Conservation (phyloP, 1,139 yeast species). For the Yamadazyma triangularis region DNA sequence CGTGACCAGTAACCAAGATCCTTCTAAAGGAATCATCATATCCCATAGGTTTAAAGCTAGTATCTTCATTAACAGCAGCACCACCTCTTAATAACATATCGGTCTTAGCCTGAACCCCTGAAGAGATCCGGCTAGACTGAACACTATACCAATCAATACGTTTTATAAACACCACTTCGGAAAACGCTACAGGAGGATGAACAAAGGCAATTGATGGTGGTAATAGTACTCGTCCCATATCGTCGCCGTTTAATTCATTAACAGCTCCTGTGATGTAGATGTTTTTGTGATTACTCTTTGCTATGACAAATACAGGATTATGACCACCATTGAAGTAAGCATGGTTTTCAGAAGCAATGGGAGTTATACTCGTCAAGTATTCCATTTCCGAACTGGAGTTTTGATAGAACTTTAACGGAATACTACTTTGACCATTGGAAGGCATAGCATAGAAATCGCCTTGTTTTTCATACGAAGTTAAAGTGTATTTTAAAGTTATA, state of each 20-base stretch:
- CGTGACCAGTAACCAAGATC: constrained; percentile 77
- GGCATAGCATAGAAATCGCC: constrained; percentile 72
- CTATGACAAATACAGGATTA: constrained; percentile 57
- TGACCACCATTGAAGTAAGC: constrained; percentile 74
- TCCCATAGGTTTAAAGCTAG: constrained; percentile 42
- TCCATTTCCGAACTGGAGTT: constrained; percentile 16
- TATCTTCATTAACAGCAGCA: constrained; percentile 36
- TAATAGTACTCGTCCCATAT: constrained; percentile 54
- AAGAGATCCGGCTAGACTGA: constrained; percentile 37
- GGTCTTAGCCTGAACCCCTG: constrained; percentile 37
- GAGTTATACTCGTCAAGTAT: constrained; percentile 22
- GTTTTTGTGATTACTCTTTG: constrained; percentile 55
- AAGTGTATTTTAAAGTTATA: constrained; percentile 67
- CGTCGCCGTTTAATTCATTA: constrained; percentile 43
- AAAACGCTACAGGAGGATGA: constrained; percentile 64
- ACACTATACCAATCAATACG: constrained; percentile 75
- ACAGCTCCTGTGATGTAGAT: constrained; percentile 28
- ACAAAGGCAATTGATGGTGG: constrained; percentile 81
- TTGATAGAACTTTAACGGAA: constrained; percentile 24
- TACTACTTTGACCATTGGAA: constrained; percentile 34
- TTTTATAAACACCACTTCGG: constrained; percentile 53
- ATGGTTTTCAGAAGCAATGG: constrained; percentile 27
- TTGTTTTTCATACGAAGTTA: constrained; percentile 82
- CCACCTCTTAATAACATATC: constrained; percentile 68
- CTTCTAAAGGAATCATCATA: constrained; percentile 51